These are phyloP conservation scores for Gomphus bonarii DNA, from an alignment of 1,284 basidiomycete genomes.

Conservation along the genomic window DNA sequence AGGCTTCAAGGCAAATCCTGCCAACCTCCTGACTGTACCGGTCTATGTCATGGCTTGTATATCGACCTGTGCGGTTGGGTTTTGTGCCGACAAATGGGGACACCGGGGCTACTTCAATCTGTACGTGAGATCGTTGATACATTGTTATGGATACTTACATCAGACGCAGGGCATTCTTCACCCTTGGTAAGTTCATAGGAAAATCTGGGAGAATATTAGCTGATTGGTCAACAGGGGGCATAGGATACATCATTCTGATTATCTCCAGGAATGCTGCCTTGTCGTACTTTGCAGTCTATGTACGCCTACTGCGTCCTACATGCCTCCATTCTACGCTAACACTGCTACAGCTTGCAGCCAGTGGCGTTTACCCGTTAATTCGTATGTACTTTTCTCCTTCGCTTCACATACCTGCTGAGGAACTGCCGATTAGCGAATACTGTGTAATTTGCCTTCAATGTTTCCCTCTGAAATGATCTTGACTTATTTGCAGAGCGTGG, in stretches of 20 bases:
- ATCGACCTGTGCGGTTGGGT: constrained; percentile 53
- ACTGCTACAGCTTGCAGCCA: constrained; percentile 17
- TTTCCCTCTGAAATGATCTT: constrained; percentile 9
- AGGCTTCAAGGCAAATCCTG: constrained; percentile 59
- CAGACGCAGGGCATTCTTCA: constrained; percentile 23
- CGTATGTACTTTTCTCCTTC: constrained; percentile 25
- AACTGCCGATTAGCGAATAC: constrained; percentile 41
- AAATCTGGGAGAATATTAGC: constrained; percentile 7
- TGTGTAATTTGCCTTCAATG: constrained; percentile 29
- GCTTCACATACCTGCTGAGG: not conserved
- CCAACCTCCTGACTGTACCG: constrained; percentile 65
- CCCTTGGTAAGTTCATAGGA: constrained; percentile 25
- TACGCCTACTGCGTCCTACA: constrained; percentile 19
- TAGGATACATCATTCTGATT: constrained; percentile 63
- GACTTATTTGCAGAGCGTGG: constrained; percentile 41
- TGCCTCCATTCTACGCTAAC: not conserved
- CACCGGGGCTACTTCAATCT: constrained; percentile 52
- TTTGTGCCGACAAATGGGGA: constrained; percentile 48
- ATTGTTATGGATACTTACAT: not conserved
- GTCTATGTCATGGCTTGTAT: constrained; percentile 59
- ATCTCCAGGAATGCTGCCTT: constrained; percentile 48
- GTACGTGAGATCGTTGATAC: constrained; percentile 26
- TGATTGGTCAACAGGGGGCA: constrained; percentile 16
- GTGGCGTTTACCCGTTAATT: constrained; percentile 64
- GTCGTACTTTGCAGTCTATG: constrained; percentile 63